A percentile compares a stretch with the other conserved stretches of the same genome.
These are phyloP conservation scores for Pseudocercospora vitis DNA, from an alignment of 2,329 filamentous ascomycete genomes.

Conservation along the genomic window DNA sequence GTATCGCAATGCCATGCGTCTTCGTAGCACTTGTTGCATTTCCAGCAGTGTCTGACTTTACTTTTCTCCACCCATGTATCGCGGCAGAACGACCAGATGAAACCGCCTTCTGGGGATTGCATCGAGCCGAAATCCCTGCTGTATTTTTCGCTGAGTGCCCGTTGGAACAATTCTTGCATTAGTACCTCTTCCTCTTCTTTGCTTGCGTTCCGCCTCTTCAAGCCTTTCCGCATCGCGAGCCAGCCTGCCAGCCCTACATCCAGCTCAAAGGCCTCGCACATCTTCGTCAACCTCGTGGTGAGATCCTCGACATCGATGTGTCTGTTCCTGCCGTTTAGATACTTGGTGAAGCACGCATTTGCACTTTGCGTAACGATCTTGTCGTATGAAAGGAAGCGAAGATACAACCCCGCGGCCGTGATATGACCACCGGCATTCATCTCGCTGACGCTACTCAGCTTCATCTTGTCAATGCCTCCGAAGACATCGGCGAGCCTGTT, in stretches of 20 bases:
- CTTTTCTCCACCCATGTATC: not conserved
- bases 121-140: not conserved
- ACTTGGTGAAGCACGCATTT: constrained; percentile 8
- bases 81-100: constrained; percentile 11
- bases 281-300: not conserved
- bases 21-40: constrained; percentile 10
- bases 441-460: no score
- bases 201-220: not conserved
- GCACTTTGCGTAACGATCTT: not conserved
- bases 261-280: not conserved
- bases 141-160: not conserved
- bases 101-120: no score
- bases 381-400: not conserved
- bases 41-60: constrained; percentile 1
- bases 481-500: not conserved
- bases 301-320: not conserved
- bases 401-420: not conserved
- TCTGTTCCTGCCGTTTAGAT: not conserved
- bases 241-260: not conserved
- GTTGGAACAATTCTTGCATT: not conserved
- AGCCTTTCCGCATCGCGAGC: not conserved
- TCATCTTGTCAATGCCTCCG: not conserved
- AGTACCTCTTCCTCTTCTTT: not conserved
- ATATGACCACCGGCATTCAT: no score
- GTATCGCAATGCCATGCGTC: constrained; percentile 9